Base-by-base conservation (phyloP, 208 protist genomes). In the Trypanosoma scelopori region DNA sequence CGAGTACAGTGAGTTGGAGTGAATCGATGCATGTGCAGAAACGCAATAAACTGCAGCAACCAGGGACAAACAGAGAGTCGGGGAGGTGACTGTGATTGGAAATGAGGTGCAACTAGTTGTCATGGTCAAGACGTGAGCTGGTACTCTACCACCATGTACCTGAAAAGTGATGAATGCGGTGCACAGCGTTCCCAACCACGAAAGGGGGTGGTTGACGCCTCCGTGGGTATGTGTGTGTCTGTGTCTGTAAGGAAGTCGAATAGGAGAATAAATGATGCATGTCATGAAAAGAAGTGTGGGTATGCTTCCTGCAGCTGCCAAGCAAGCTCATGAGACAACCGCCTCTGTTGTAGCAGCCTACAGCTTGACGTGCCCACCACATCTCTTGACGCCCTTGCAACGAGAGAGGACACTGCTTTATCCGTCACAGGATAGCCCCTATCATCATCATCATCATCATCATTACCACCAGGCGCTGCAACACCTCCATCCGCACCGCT, bases 201-300 rank as follows among this genome's bases (percentile, higher is more conserved):
- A n/a, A n/a, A n/a, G n/a, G n/a, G n/a, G n/a, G n/a, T n/a, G n/a
- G n/a, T n/a, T n/a, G n/a, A n/a, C n/a, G n/a, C n/a, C n/a, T n/a
- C n/a, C 25, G 22, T 50, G 22, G 15, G 25, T 50, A 50, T 50
- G 25, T 50, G 25, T 50, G 25, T 22, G 22, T 50, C 11, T 50
- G 25, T 50, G 25, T 22, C 11, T 50, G 46, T 12, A 27, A 7
- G 28, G 20, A 53, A 30, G n/a, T n/a, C n/a, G 28, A 13, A 50
- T 7, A 55, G 28, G 27, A 20, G 1, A 65, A 42, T 42, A 1
- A 57, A 47, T 53, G 62, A 60, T 13, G 16, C 41, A 28, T 47
- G 28, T 57, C 25, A 71, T 25, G 53, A 25, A 43, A 59, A 71
- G 22, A 71, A 52, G 3, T 73, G 67, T 43, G 67, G 67, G 41